Conservation (phyloP, 106 monocot genomes). For the Vanilla planifolia region DNA sequence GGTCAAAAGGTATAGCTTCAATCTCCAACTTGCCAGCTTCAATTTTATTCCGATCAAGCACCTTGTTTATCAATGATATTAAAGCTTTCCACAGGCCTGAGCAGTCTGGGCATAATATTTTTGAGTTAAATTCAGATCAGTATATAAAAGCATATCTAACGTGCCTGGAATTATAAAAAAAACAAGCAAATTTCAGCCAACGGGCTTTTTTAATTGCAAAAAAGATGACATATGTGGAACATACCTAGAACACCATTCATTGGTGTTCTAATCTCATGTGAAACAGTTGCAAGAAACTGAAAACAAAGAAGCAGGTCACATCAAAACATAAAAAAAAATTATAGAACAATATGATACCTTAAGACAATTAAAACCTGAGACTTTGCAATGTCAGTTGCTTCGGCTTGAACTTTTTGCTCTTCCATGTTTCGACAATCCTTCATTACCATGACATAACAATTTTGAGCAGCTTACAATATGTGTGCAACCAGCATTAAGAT, state of each 20-base stretch:
- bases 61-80: conserved; percentile 91
- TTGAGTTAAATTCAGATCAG: conserved; percentile 75
- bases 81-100: conserved; percentile 90
- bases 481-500: conserved; percentile 54
- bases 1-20: conserved; percentile 83
- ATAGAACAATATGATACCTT: too few species aligned
- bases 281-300: conserved; percentile 98
- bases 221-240: not conserved
- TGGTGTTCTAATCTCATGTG: conserved; percentile 97
- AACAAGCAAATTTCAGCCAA: not conserved
- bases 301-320: not conserved
- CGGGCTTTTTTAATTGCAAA: not conserved
- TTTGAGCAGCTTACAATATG: conserved; percentile 61
- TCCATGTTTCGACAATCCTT: conserved; percentile 88
- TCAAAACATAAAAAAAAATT: too few species aligned
- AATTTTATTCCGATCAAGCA: conserved; percentile 94
- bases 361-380: conserved; percentile 78
- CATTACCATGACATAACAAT: conserved; percentile 56
- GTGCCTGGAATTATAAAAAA: conserved; percentile 47
- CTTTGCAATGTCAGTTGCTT: conserved; percentile 96
- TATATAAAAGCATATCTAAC: conserved; percentile 97
- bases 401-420: conserved; percentile 91
- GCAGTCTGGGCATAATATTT: conserved; percentile 94
- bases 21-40: conserved; percentile 95
- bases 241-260: conserved; percentile 99